Evolutionary conservation across 73 alveolate genomes (phyloP).

Genomic region (Paramecium octaurelia): DNA sequence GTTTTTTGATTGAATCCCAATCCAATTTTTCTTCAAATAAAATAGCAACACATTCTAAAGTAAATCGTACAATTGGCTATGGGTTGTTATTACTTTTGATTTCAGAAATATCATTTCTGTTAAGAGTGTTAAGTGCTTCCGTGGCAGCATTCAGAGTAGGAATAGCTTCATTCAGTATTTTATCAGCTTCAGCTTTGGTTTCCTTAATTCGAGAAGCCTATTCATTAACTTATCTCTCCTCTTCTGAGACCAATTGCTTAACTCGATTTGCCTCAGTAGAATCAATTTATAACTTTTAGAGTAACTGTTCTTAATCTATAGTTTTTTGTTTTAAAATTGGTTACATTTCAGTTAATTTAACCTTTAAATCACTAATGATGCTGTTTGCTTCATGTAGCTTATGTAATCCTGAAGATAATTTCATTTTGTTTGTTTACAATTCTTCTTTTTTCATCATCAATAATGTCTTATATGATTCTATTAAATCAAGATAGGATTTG

Average conservation of each 20-base stretch:
- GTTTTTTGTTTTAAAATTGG: slow-evolving; percentile 78
- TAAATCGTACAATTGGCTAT: slow-evolving; percentile 78
- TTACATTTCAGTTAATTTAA: slow-evolving; percentile 72
- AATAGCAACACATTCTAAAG: slow-evolving; percentile 77
- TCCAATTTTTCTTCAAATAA: slow-evolving; percentile 80
- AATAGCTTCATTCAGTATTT: slow-evolving; percentile 82
- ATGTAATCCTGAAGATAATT: slow-evolving; percentile 77
- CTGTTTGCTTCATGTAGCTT: slow-evolving; percentile 78
- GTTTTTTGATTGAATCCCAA: slow-evolving; percentile 72
- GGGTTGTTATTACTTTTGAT: slow-evolving; percentile 88
- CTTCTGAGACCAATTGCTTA: slow-evolving; percentile 77
- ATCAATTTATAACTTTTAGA: slow-evolving; percentile 69
- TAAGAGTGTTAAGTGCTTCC: slow-evolving; percentile 87
- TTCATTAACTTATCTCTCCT: slow-evolving; percentile 70
- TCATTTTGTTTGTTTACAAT: slow-evolving; percentile 56
- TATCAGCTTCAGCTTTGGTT: slow-evolving; percentile 84
- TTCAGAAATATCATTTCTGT: slow-evolving; percentile 83
- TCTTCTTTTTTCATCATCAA: slow-evolving; percentile 81
- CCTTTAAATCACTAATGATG: slow-evolving; percentile 71
- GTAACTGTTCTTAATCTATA: slow-evolving; percentile 68
- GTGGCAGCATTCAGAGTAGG: slow-evolving; percentile 87
- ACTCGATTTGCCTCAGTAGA: slow-evolving; percentile 70
- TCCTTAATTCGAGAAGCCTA: slow-evolving; percentile 78
- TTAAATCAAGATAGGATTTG: slow-evolving; percentile 83
- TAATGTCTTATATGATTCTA: slow-evolving; percentile 78